Base-by-base conservation (phyloP, 345 rosid genomes). In the Populus simonii region DNA sequence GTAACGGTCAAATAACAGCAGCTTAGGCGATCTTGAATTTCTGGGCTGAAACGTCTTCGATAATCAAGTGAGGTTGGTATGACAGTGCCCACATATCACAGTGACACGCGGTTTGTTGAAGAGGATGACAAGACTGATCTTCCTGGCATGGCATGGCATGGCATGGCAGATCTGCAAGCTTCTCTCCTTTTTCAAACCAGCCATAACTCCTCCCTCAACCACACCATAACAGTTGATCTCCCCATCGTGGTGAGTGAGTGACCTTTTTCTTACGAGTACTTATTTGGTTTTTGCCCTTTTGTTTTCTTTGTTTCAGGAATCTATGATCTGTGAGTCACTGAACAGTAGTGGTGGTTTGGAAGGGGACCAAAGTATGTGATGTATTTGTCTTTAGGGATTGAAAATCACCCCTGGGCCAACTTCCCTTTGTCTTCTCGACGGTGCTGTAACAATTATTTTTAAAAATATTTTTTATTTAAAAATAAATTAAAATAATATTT, bases 321-420 rank as follows among this genome's bases (percentile, higher is more conserved):
- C 59, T 62, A 29, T 67, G 33, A 66, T 31, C 16, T 70, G 33
- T 31, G 65, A n/a, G 68, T 75, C 66, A 22, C 13, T 51, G 43
- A 38, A 51, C 17, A 16, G 62, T 17, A 7, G 49, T 10, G 69
- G 35, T 17, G 69, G 35, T 17, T 3, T 36, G 68, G 2, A 9
- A 3, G 63, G 35, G 65, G 62, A 70, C 76, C 68, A 7, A 16
- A 63, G 7, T 9, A 35, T 57, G 57, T 29, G 39, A 57, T 66
- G 66, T 36, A 51, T 72, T 25, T 72, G 63, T 78, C 71, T 72
- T 49, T 65, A 18, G 25, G 27, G 66, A 35, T 72, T n/a, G 22
- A 70, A 67, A 41, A n/a, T 57, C 76, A 74, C 33, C 69, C 63
- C 71, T 25, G 79, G 76, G 63, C 80, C 82, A 33, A 62, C 68